These are phyloP conservation scores for Eucalyptus pauciflora DNA, from an alignment of 345 rosid species.

Conservation along the genomic window DNA sequence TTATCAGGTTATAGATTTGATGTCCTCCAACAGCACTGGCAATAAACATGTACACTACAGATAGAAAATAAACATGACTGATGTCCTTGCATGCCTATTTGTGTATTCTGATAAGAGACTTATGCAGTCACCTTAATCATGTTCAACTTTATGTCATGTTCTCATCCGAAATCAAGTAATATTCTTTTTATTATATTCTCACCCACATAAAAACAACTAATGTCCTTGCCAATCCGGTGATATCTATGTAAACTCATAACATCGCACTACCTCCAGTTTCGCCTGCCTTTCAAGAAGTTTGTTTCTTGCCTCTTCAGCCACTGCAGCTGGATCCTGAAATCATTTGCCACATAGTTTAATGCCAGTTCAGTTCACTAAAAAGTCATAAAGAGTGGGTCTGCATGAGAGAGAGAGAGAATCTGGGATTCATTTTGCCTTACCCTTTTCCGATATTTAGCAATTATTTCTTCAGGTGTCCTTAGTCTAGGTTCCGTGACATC, in stretches of 20 bases:
- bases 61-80: neutral
- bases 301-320: slow-evolving; percentile 64
- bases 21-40: neutral
- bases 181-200: neutral
- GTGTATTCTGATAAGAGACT: neutral
- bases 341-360: neutral
- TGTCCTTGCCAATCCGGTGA: neutral
- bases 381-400: neutral
- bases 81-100: neutral
- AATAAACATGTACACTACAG: neutral
- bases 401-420: neutral
- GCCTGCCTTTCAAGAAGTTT: slow-evolving; percentile 69
- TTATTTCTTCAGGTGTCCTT: slow-evolving; percentile 80
- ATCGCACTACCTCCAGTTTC: slow-evolving; percentile 55
- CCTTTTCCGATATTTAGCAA: slow-evolving; percentile 58
- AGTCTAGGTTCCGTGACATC: slow-evolving; percentile 40
- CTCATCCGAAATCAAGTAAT: neutral
- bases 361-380: neutral
- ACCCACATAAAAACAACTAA: neutral
- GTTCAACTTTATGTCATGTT: neutral
- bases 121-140: neutral
- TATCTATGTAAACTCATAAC: neutral
- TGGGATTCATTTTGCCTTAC: neutral
- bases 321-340: slow-evolving; percentile 52
- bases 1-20: neutral